A percentile compares a stretch with the other conserved stretches of the same genome.
These are phyloP conservation scores for Eragrostis curvula DNA, from an alignment of 176 grass and related monocot genomes.

Conservation along the genomic window DNA sequence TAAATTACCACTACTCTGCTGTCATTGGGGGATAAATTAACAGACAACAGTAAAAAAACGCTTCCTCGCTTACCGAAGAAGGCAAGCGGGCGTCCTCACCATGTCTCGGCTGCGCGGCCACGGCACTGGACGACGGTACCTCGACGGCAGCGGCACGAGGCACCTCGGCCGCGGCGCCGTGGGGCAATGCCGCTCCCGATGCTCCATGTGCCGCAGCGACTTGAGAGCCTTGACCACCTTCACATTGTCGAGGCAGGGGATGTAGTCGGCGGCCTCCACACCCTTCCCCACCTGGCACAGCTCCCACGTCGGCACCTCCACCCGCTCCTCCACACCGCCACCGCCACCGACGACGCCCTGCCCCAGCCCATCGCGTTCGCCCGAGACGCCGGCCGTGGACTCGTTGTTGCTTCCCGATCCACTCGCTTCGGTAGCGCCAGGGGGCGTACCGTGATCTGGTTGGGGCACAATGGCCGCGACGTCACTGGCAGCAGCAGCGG, in stretches of 20 bases:
- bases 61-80: constrained; percentile 61
- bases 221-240: constrained; percentile 73
- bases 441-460: constrained; percentile 8
- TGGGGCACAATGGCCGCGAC: neutral
- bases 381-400: neutral
- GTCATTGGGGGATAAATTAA: constrained; percentile 28
- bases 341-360: too few species aligned
- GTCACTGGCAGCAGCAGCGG: neutral
- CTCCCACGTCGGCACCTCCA: constrained; percentile 56
- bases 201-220: constrained; percentile 85
- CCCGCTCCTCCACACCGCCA: constrained; percentile 30
- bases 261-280: constrained; percentile 71
- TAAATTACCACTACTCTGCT: constrained; percentile 16
- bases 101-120: constrained; percentile 98
- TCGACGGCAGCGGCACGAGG: constrained; percentile 65
- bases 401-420: constrained; percentile 28
- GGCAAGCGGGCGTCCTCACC: constrained; percentile 71
- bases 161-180: constrained; percentile 58
- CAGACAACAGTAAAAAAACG: neutral
- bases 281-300: constrained; percentile 68
- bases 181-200: constrained; percentile 91
- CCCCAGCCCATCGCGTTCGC: neutral
- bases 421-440: neutral
- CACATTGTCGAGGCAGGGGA: constrained; percentile 91
- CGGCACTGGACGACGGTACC: constrained; percentile 65